These are phyloP conservation scores for Leccinum subatratum DNA, from an alignment of 1,284 basidiomycete genomes.

Conservation along the genomic window DNA sequence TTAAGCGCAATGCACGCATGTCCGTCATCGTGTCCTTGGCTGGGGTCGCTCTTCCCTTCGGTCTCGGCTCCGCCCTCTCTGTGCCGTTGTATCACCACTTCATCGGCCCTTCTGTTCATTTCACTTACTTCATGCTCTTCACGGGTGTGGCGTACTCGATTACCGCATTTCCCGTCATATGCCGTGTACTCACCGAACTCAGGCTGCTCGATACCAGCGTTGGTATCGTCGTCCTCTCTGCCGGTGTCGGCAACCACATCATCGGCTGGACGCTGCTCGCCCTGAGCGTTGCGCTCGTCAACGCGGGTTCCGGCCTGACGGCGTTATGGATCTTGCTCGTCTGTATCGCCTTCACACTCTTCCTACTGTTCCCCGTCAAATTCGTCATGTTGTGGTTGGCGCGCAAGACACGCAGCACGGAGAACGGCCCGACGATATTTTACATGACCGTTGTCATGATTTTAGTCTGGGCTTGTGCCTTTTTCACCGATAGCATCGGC, in stretches of 20 bases:
- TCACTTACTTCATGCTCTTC: conserved; percentile 92
- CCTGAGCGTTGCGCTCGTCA: conserved; percentile 87
- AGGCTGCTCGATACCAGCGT: conserved; percentile 89
- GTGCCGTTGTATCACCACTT: conserved; percentile 75
- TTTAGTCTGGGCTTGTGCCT: conserved; percentile 78
- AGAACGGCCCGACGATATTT: conserved; percentile 71
- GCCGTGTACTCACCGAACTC: conserved; percentile 79
- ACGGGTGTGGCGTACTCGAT: conserved; percentile 89
- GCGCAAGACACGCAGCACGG: conserved; percentile 72
- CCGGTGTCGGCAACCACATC: conserved; percentile 89
- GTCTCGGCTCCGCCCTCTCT: conserved; percentile 79
- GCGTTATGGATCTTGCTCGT: conserved; percentile 80
- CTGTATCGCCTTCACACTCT: conserved; percentile 76
- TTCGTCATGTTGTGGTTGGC: conserved; percentile 67
- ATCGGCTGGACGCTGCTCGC: conserved; percentile 75
- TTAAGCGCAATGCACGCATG: conserved; percentile 72
- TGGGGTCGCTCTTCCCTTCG: conserved; percentile 76
- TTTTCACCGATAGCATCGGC: conserved; percentile 91
- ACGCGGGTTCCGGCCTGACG: conserved; percentile 68
- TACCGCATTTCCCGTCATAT: conserved; percentile 90
- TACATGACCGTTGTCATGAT: conserved; percentile 79
- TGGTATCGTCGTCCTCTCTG: conserved; percentile 88
- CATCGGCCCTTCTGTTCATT: conserved; percentile 62
- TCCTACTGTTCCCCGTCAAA: conserved; percentile 73
- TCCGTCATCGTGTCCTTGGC: conserved; percentile 57